phyloP scores from a whole-genome alignment of 1,139 yeast species.

The Debaryomycetaceae sp. region DNA sequence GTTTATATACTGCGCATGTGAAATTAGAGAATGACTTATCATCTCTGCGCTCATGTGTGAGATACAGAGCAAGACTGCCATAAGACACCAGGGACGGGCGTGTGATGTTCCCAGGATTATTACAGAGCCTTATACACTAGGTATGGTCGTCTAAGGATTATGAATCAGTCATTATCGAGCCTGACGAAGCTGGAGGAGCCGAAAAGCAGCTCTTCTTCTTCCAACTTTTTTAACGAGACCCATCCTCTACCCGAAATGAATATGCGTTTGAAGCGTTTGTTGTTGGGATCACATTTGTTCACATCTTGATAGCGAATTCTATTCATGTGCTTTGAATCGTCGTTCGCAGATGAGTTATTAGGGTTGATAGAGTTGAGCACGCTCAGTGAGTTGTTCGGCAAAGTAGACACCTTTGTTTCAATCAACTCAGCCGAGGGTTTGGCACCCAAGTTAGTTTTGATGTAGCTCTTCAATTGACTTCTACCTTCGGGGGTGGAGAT shows the following conservation, averaged over 20 bases:
- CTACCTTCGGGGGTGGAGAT: slow-evolving; percentile 25
- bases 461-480: slow-evolving; percentile 19
- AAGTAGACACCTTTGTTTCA: not conserved
- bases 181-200: slow-evolving; percentile 11
- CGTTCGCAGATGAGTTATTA: not conserved
- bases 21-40: not conserved
- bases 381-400: not conserved
- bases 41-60: not conserved
- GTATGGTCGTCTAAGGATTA: too few relatives aligned
- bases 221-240: slow-evolving; percentile 33
- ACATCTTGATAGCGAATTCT: slow-evolving; percentile 18
- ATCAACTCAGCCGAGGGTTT: slow-evolving; percentile 3
- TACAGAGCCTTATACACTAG: too few relatives aligned
- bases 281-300: slow-evolving; percentile 22
- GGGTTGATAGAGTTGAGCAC: not conserved
- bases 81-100: too few relatives aligned
- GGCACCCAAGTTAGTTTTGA: slow-evolving; percentile 9
- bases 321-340: slow-evolving; percentile 2
- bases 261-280: slow-evolving; percentile 40
- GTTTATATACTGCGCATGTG: not conserved
- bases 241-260: slow-evolving; percentile 56
- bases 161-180: not conserved
- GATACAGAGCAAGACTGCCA: too few relatives aligned
- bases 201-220: slow-evolving; percentile 21
- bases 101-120: too few relatives aligned